These are phyloP conservation scores for Curvularia spicifera DNA, from an alignment of 2,329 filamentous ascomycete species.

Conservation along the genomic window DNA sequence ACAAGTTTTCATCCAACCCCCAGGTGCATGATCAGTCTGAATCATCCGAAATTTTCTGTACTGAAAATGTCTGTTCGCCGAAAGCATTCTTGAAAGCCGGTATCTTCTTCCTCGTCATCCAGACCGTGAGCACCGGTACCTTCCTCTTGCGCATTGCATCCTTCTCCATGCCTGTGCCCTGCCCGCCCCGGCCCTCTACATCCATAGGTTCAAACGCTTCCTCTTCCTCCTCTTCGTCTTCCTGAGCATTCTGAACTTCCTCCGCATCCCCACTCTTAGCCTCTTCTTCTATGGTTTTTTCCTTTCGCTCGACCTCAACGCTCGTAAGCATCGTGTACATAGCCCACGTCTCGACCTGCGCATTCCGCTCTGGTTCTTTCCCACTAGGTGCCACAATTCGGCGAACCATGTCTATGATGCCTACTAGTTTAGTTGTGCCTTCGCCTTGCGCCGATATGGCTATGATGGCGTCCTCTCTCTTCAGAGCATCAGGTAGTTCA, in stretches of 20 bases:
- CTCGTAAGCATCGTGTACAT: conserved; percentile 28
- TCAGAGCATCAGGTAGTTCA: conserved; percentile 16
- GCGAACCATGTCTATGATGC: conserved; percentile 29
- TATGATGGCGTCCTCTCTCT: conserved; percentile 16
- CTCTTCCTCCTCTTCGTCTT: conserved; percentile 3
- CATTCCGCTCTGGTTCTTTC: conserved; percentile 4
- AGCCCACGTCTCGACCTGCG: conserved; percentile 22
- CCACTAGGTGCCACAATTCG: conserved; percentile 18
- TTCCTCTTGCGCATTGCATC: conserved; percentile 9
- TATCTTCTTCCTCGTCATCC: conserved; percentile 29
- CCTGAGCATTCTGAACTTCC: conserved; percentile 3
- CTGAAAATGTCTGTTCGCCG: conserved; percentile 26
- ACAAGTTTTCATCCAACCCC: neutral
- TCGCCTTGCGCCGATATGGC: conserved; percentile 32
- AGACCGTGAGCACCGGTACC: conserved; percentile 29
- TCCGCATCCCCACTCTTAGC: neutral
- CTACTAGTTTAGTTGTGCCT: conserved; percentile 29
- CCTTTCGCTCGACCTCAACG: conserved; percentile 15
- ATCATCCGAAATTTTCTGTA: conserved; percentile 11
- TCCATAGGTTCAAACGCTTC: conserved; percentile 26
- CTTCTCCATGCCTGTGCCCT: neutral
- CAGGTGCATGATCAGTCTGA: neutral
- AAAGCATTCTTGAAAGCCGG: conserved; percentile 24
- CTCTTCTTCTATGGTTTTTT: neutral
- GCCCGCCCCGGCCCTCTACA: conserved; percentile 5